phyloP scores from a whole-genome alignment of 2,329 filamentous ascomycete genomes.

The Phialophora macrospora region DNA sequence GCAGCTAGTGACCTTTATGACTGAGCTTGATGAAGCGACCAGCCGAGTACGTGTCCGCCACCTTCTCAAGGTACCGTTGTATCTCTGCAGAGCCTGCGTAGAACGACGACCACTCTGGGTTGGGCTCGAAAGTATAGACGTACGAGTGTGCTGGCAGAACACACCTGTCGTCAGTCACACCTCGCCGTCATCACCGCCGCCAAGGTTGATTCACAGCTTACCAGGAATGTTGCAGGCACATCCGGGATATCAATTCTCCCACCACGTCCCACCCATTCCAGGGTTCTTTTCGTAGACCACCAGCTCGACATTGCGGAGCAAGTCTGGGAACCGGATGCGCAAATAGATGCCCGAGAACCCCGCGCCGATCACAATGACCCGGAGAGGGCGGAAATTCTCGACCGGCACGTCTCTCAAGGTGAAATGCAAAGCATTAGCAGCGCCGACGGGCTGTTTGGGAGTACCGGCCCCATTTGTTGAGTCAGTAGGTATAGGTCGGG shows the following conservation, averaged over 20 bases:
- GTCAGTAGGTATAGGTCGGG: too few relatives aligned
- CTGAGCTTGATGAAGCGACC: constrained; percentile 64
- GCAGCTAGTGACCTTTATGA: constrained; percentile 57
- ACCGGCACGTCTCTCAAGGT: constrained; percentile 16
- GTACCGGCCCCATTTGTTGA: too few relatives aligned
- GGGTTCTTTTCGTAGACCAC: constrained; percentile 39
- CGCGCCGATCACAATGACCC: constrained; percentile 48
- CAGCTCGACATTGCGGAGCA: constrained; percentile 32
- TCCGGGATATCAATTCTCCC: constrained; percentile 42
- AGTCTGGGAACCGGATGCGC: constrained; percentile 41
- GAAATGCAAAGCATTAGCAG: too few relatives aligned
- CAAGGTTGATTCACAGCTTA: neutral
- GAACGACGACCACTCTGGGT: constrained; percentile 27
- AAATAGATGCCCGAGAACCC: constrained; percentile 49
- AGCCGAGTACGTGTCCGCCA: constrained; percentile 42
- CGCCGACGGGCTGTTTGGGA: too few relatives aligned
- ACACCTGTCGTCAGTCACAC: neutral
- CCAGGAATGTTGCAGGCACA: constrained; percentile 29
- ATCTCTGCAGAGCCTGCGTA: constrained; percentile 29
- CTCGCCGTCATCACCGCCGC: neutral
- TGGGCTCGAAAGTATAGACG: constrained; percentile 31
- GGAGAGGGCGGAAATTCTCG: constrained; percentile 34
- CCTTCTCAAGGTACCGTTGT: constrained; percentile 23
- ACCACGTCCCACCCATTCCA: constrained; percentile 43
- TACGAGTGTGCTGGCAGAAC: constrained; percentile 46